A percentile compares a stretch with the other conserved stretches of the same genome.
These are phyloP conservation scores for Capronia americana DNA, from an alignment of 2,329 filamentous ascomycete species.

Conservation along the genomic window DNA sequence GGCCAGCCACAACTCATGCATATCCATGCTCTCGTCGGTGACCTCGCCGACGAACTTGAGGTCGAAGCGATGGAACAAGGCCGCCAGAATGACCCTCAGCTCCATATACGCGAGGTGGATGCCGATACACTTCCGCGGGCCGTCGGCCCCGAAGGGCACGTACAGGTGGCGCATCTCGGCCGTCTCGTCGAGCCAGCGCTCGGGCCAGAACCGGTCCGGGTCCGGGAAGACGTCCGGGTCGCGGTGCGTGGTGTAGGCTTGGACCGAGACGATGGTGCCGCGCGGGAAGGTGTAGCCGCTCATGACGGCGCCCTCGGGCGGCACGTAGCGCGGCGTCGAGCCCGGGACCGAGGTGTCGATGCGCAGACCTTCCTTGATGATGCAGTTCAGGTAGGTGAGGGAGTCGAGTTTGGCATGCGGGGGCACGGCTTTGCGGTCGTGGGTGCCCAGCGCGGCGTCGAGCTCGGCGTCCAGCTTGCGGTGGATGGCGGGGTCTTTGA, in stretches of 20 bases:
- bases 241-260: conserved; percentile 19
- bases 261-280: conserved; percentile 19
- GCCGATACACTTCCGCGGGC: conserved; percentile 20
- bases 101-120: conserved; percentile 24
- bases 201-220: conserved; percentile 17
- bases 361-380: conserved; percentile 18
- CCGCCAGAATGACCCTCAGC: conserved; percentile 18
- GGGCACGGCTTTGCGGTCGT: not conserved
- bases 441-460: not conserved
- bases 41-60: conserved; percentile 8
- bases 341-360: conserved; percentile 22
- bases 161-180: conserved; percentile 22
- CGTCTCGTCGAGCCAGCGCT: conserved; percentile 21
- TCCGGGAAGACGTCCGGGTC: conserved; percentile 18
- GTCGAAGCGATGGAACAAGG: conserved; percentile 19
- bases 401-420: conserved; percentile 12
- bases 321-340: conserved; percentile 23
- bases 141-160: conserved; percentile 20
- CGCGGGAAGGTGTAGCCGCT: not conserved
- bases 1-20: conserved; percentile 25
- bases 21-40: conserved; percentile 20
- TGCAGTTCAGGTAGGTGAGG: conserved; percentile 17
- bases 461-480: conserved; percentile 8
- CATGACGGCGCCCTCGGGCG: conserved; percentile 4
- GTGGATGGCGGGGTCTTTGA: conserved; percentile 8